These are phyloP conservation scores for Solanum pennellii DNA, from an alignment of 257 asterid species.

Conservation along the genomic window DNA sequence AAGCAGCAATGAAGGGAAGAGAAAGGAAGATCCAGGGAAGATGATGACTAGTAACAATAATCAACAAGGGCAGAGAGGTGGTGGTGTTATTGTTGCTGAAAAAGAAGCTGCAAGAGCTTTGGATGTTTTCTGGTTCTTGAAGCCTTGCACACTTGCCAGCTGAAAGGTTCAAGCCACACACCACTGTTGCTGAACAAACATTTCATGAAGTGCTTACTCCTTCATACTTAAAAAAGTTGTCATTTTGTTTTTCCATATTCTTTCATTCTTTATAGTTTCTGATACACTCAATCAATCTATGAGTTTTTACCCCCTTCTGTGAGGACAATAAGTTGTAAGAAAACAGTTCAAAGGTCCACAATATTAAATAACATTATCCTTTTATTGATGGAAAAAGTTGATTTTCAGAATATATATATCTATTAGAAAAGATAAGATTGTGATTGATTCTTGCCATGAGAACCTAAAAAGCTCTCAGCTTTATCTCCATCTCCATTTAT, in stretches of 20 bases:
- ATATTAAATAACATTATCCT: background rate
- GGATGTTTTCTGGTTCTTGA: constrained; percentile 94
- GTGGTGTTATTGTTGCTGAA: constrained; percentile 16
- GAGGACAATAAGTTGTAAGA: background rate
- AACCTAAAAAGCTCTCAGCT: background rate
- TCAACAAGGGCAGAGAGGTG: constrained; percentile 13
- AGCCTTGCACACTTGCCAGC: constrained; percentile 83
- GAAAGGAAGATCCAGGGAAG: constrained; percentile 7
- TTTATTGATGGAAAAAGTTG: background rate
- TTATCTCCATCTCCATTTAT: background rate
- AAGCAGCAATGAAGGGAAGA: constrained; percentile 15
- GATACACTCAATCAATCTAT: background rate
- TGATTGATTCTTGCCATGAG: background rate
- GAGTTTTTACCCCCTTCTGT: background rate
- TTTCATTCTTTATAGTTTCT: background rate
- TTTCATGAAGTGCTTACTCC: constrained; percentile 9
- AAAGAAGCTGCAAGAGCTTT: constrained; percentile 63
- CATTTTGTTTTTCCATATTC: background rate
- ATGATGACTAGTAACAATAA: constrained; percentile 10
- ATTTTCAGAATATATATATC: too few species aligned
- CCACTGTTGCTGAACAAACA: background rate
- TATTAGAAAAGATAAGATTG: background rate
- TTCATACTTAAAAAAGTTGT: constrained; percentile 18
- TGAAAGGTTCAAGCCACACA: background rate
- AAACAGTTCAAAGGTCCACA: background rate